Conservation (phyloP, 73 alveolate genomes). For the Tetrahymena malaccensis region DNA sequence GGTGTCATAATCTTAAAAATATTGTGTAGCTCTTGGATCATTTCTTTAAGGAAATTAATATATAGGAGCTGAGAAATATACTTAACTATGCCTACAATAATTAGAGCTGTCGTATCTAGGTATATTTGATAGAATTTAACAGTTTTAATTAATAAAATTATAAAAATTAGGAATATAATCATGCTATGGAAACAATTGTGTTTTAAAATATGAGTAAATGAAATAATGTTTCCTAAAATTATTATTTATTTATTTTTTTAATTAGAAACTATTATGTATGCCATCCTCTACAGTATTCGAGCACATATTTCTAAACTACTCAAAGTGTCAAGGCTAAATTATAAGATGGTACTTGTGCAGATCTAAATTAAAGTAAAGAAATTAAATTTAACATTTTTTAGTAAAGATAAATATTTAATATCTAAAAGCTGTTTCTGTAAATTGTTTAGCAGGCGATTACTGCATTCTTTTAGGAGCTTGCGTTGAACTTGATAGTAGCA, state of each 20-base stretch:
- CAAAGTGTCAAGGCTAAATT: neutral
- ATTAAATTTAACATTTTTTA: neutral
- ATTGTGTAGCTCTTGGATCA: neutral
- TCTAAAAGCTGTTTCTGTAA: neutral
- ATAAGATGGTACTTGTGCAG: neutral
- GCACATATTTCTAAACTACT: neutral
- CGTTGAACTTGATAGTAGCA: too few relatives aligned
- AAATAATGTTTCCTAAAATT: too few relatives aligned
- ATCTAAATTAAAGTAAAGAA: neutral
- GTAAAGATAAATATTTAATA: neutral
- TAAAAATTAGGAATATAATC: too few relatives aligned
- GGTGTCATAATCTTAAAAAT: neutral
- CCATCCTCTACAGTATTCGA: neutral
- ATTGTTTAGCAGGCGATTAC: neutral
- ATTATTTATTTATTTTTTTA: neutral
- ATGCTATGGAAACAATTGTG: neutral
- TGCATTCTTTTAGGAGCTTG: too few relatives aligned
- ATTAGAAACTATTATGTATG: neutral
- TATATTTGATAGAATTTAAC: neutral
- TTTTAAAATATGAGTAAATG: too few relatives aligned
- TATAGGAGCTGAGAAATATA: neutral
- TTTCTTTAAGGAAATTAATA: neutral
- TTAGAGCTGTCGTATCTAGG: neutral
- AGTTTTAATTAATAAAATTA: too few relatives aligned
- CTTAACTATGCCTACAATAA: neutral